These are phyloP conservation scores for Apiotrichum domesticum DNA, from an alignment of 1,284 basidiomycete species.

Conservation along the genomic window DNA sequence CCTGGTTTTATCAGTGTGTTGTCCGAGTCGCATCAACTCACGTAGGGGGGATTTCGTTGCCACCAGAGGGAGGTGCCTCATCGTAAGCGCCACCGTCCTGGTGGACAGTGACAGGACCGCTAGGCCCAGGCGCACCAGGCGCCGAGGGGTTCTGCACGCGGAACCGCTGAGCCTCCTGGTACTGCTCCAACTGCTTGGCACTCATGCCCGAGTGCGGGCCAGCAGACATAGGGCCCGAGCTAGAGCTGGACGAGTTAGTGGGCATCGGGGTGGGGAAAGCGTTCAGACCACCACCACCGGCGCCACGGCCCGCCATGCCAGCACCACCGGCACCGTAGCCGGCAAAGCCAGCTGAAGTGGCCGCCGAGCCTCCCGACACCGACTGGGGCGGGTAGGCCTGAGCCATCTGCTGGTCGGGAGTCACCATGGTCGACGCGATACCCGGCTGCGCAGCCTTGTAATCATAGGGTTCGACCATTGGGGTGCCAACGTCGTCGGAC, in stretches of 20 bases:
- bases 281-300: not conserved
- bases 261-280: conserved; percentile 4
- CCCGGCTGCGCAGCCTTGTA: conserved; percentile 17
- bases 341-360: conserved; percentile 36
- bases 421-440: conserved; percentile 25
- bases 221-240: not conserved
- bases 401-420: conserved; percentile 18
- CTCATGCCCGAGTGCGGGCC: conserved; percentile 19
- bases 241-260: not conserved
- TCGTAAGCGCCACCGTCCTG: conserved; percentile 29
- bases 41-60: conserved; percentile 35
- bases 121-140: not conserved
- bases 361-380: conserved; percentile 28
- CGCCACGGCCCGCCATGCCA: not conserved
- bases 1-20: conserved; percentile 6
- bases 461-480: conserved; percentile 41
- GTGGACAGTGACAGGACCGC: conserved; percentile 30
- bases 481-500: conserved; percentile 29
- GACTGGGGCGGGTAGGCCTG: conserved; percentile 1
- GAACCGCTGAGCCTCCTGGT: conserved; percentile 34
- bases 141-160: conserved; percentile 26
- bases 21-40: conserved; percentile 9
- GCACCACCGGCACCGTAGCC: conserved; percentile 32
- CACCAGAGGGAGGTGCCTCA: conserved; percentile 14
- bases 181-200: conserved; percentile 40